phyloP scores from a whole-genome alignment of 2,329 filamentous ascomycete genomes.

The Microcera coccophila region DNA sequence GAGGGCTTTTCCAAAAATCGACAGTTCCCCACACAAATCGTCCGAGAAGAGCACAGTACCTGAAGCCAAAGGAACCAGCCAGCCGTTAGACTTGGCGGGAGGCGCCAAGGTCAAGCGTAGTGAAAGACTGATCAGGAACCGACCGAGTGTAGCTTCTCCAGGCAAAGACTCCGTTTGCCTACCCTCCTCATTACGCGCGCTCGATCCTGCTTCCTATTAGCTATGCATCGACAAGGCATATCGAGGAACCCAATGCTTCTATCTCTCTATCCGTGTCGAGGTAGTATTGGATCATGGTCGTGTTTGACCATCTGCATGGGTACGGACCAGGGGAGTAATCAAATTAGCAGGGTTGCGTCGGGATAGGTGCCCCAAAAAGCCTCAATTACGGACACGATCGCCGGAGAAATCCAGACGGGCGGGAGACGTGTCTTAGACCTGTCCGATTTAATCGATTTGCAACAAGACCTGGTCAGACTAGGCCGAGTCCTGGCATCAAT shows the following conservation, averaged over 20 bases:
- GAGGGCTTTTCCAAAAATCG: not conserved
- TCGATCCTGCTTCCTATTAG: too few species aligned
- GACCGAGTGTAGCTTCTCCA: conserved; percentile 8
- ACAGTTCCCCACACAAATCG: conserved; percentile 4
- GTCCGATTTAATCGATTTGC: conserved; percentile 6
- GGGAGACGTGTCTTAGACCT: conserved; percentile 16
- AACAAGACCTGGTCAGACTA: not conserved
- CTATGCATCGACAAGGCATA: not conserved
- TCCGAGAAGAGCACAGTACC: not conserved
- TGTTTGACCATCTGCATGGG: conserved; percentile 14
- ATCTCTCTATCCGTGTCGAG: not conserved
- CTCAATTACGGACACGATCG: conserved; percentile 3
- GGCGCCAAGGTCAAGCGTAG: conserved; percentile 5
- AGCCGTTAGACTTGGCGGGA: conserved; percentile 8
- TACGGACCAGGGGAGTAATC: conserved; percentile 6
- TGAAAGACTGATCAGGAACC: not conserved
- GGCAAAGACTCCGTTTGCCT: too few species aligned
- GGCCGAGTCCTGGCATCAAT: not conserved
- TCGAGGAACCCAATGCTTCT: not conserved
- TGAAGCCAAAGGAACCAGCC: too few species aligned
- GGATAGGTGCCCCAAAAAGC: conserved; percentile 1
- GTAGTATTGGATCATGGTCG: conserved; percentile 6
- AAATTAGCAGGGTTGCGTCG: not conserved
- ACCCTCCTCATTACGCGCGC: too few species aligned
- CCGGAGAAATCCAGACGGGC: conserved; percentile 15